Evolutionary conservation across 352 stramenopile genomes (phyloP), one percentile per base, ranked within the genome.

Genomic region (Peronospora destructor): DNA sequence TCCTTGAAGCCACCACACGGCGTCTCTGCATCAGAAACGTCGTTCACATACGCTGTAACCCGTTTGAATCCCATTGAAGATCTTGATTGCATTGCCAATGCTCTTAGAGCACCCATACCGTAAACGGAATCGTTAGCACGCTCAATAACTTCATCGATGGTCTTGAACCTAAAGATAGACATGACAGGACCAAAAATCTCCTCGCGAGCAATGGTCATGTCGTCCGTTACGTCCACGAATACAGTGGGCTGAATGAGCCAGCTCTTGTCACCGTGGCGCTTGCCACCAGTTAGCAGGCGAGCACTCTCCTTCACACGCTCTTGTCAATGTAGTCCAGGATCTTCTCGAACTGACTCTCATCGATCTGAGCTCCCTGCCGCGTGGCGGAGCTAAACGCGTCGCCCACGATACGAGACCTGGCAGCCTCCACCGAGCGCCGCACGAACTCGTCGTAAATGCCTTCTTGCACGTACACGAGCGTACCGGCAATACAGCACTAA

Each of bases 41-140:
- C 73, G 70, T 97, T 98, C 12, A 98, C 78, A 59, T 92, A 95
- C 34, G 98, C 85, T 9, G 95, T 96, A 21, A n/a, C 94, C 93
- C 46, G 76, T 71, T 38, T 95, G 81, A 6, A 98, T 67, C 6
- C 61, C 68, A 49, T 94, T 84, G 41, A 86, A 80, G 55, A 98
- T 84, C 48, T 87, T 76, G 57, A 96, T 85, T 6, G 77, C 79
- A 41, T 89, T 79, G 39, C 74, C 65, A n/a, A 97, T 39, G 61
- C 92, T 88, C 39, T 73, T 73, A 4, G 90, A 12, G 85, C 85
- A 19, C 78, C 87, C 2, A 97, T 74, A 6, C 90, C 89, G 65
- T 90, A 97, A 13, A 76, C 45, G 6, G 74, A 87, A 62, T 90
- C 69, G 59, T 97, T 97, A 12, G 87, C 87, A 17, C 81, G 71